Evolutionary conservation across 345 rosid genomes (phyloP).

Genomic region (Capsella bursapastoris): DNA sequence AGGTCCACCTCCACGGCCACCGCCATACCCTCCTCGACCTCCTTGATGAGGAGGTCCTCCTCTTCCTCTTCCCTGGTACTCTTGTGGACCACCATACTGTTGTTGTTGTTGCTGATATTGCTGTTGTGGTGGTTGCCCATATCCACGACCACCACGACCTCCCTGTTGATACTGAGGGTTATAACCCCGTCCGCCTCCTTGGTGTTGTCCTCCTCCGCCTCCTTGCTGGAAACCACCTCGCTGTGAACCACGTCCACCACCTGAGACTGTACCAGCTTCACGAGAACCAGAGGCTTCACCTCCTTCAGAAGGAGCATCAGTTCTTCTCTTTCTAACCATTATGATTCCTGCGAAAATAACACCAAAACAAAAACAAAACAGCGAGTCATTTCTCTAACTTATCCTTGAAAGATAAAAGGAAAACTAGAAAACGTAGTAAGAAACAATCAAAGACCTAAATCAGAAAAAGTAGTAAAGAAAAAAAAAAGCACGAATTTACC

Average conservation of each 20-base stretch:
- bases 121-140: constrained; percentile 58
- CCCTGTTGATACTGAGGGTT: constrained; percentile 67
- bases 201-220: constrained; percentile 50
- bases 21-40: constrained; percentile 62
- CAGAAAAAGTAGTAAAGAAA: not conserved
- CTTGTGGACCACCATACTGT: constrained; percentile 59
- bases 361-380: not conserved
- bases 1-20: constrained; percentile 63
- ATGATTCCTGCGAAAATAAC: constrained; percentile 38
- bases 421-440: not conserved
- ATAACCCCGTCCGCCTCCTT: constrained; percentile 53
- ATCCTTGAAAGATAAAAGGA: not conserved
- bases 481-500: not conserved
- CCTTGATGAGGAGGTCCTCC: constrained; percentile 74
- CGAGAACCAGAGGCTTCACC: constrained; percentile 79
- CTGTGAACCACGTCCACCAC: constrained; percentile 64
- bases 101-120: constrained; percentile 47
- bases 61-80: constrained; percentile 80
- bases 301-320: constrained; percentile 55
- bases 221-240: constrained; percentile 54
- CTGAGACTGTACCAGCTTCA: constrained; percentile 51
- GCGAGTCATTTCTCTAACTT: not conserved
- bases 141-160: constrained; percentile 69
- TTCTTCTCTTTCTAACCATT: constrained; percentile 85
- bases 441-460: not conserved